phyloP scores from a whole-genome alignment of 352 stramenopile genomes.

The Aphanomyces invadans region DNA sequence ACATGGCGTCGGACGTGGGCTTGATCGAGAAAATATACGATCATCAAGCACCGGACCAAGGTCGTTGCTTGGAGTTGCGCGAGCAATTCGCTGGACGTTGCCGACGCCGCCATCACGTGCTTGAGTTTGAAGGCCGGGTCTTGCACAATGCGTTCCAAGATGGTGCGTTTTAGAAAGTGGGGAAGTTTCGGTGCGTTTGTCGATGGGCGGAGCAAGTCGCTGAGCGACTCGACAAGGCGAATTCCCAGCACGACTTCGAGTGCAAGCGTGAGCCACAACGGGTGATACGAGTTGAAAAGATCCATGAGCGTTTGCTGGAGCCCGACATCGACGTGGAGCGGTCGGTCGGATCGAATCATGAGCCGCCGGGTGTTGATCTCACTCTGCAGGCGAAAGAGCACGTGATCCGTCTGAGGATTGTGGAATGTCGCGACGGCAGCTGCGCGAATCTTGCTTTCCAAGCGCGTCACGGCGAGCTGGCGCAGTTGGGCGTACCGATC shows the following conservation, averaged over 20 bases:
- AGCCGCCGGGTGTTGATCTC: conserved; percentile 70
- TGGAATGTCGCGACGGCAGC: conserved; percentile 56
- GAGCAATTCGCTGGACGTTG: conserved; percentile 40
- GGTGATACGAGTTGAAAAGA: conserved; percentile 88
- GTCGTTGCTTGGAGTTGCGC: conserved; percentile 81
- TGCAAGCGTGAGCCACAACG: conserved; percentile 85
- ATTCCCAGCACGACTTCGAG: conserved; percentile 83
- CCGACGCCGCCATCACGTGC: too few species aligned
- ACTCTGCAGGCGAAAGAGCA: conserved; percentile 56
- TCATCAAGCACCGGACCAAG: conserved; percentile 86
- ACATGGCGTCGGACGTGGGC: conserved; percentile 67
- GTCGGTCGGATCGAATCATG: conserved; percentile 75
- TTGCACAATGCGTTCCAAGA: conserved; percentile 45
- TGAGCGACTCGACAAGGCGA: conserved; percentile 58
- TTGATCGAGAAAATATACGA: conserved; percentile 90
- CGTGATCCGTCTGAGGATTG: conserved; percentile 38
- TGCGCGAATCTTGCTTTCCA: conserved; percentile 56
- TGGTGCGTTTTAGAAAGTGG: conserved; percentile 40
- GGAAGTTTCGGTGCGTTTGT: conserved; percentile 28
- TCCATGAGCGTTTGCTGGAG: conserved; percentile 77
- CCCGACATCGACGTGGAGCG: conserved; percentile 86
- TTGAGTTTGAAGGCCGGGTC: conserved; percentile 54
- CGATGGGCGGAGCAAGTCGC: background rate
- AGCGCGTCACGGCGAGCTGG: conserved; percentile 57
- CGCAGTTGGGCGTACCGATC: conserved; percentile 34